A percentile compares a stretch with the other conserved stretches of the same genome.
phyloP scores from a whole-genome alignment of 2,329 filamentous ascomycete species.

The Rhinocladiella similis region DNA sequence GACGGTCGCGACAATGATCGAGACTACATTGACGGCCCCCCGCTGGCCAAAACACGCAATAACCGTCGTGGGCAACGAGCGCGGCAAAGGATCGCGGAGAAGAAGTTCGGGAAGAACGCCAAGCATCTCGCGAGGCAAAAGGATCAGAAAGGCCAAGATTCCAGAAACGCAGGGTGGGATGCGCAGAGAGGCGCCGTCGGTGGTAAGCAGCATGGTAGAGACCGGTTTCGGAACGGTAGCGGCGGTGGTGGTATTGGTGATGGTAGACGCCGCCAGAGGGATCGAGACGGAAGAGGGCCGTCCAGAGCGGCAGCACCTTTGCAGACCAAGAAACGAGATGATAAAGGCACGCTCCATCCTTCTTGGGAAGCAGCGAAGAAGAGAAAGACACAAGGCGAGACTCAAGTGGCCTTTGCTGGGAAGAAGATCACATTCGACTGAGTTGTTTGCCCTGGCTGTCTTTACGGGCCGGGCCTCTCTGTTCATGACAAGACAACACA shows the following conservation, averaged over 20 bases:
- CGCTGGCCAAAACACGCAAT: constrained; percentile 43
- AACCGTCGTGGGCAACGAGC: constrained; percentile 65
- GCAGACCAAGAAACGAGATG: constrained; percentile 31
- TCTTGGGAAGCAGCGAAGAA: constrained; percentile 65
- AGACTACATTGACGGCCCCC: constrained; percentile 31
- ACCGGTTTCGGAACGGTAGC: constrained; percentile 12
- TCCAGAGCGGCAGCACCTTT: too few species aligned
- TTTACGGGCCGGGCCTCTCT: too few species aligned
- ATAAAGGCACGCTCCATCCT: constrained; percentile 60
- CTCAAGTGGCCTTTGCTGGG: constrained; percentile 52
- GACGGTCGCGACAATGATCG: constrained; percentile 44
- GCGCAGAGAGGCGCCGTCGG: constrained; percentile 55
- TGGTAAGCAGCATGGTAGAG: not conserved
- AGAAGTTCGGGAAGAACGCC: constrained; percentile 59
- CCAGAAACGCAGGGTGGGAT: constrained; percentile 59
- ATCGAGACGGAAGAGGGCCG: too few species aligned
- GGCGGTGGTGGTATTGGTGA: constrained; percentile 24
- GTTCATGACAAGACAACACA: too few species aligned
- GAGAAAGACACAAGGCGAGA: constrained; percentile 53
- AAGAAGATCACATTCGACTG: constrained; percentile 61
- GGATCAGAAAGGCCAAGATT: constrained; percentile 23
- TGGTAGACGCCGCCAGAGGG: not conserved
- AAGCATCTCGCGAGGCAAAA: constrained; percentile 56
- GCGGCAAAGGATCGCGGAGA: constrained; percentile 61
- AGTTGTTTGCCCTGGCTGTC: not conserved